Base-by-base conservation (phyloP, 208 protist species). In the Leishmania martiniquensis region DNA sequence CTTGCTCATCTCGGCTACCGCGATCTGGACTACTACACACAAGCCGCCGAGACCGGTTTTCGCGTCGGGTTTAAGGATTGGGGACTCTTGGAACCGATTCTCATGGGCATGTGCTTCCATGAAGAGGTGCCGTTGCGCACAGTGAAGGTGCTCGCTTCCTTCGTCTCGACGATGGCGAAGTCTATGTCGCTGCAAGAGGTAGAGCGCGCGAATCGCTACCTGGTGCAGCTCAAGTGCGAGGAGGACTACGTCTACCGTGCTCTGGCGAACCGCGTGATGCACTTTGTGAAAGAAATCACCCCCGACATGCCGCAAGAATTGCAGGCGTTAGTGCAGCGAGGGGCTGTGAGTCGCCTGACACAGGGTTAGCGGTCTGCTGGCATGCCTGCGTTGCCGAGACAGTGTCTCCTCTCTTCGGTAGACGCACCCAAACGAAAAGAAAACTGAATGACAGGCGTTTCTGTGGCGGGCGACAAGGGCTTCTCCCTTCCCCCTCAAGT, bases 251-350 rank as follows among this genome's bases (percentile, higher is more conserved):
- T 96, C 25, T 97, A 91, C 79, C 93, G 93, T 66, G 83, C 84
- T 0, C 78, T 97, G 70, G 92, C 92, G 20, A 85, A 76, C 20
- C 89, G 94, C 51, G 87, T 95, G 49, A 81, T 92, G 76, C 88
- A 96, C 51, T 97, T 97, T 85, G 92, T 97, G 45, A 97, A 97
- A 79, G 92, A 97, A 74, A 85, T 96, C n/a, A 97, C 92, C 12
- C 84, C 94, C 10, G 94, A 97, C 37, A 91, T 95, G 86, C 92
- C 94, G 42, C 86, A 96, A 59, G 94, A 97, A 39, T 80, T 97
- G 47, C 91, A 94, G 73, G 75, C 91, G 17, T 81, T 97, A 20
- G 75, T 97, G 20, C 91, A 97, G 68, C 86, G 92, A 29, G 90
- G 92, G 54, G 88, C 94, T 9, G 87, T 95, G 32, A 87, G 81